Evolutionary conservation across 225 moss, liverwort and hornwort species (phyloP).

Genomic region (Sphagnum contortum): DNA sequence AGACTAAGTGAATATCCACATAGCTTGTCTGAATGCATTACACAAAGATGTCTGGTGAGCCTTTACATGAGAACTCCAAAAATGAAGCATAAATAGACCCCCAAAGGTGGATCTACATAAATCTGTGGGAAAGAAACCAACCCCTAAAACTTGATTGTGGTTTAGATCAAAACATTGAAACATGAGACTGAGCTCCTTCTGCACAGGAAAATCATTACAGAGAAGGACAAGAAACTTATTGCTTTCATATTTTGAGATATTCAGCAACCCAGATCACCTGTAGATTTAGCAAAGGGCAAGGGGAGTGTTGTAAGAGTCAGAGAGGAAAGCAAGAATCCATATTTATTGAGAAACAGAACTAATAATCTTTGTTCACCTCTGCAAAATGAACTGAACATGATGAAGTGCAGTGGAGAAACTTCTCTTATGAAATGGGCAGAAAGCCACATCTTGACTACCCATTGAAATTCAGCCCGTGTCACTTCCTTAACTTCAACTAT

Average conservation of each 20-base stretch:
- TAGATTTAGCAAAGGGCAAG: not conserved
- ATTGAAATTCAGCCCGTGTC: slow-evolving; percentile 31
- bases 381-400: too few species aligned
- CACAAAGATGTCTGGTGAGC: too few species aligned
- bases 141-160: slow-evolving; percentile 51
- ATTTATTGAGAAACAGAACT: too few species aligned
- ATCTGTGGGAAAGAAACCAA: slow-evolving; percentile 3
- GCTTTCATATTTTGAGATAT: not conserved
- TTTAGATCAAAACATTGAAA: slow-evolving; percentile 66
- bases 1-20: too few species aligned
- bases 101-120: too few species aligned
- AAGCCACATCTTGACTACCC: slow-evolving; percentile 55
- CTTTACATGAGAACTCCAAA: too few species aligned
- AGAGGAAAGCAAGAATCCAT: not conserved
- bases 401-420: slow-evolving; percentile 11
- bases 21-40: too few species aligned
- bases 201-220: slow-evolving; percentile 6
- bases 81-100: too few species aligned
- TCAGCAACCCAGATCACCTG: not conserved
- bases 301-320: too few species aligned
- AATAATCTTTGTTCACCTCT: too few species aligned
- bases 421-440: slow-evolving; percentile 58
- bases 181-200: slow-evolving; percentile 80
- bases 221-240: not conserved
- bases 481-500: slow-evolving; percentile 55